Conservation (phyloP, 2,329 filamentous ascomycete genomes). For the Ophiosphaerella korrae region DNA sequence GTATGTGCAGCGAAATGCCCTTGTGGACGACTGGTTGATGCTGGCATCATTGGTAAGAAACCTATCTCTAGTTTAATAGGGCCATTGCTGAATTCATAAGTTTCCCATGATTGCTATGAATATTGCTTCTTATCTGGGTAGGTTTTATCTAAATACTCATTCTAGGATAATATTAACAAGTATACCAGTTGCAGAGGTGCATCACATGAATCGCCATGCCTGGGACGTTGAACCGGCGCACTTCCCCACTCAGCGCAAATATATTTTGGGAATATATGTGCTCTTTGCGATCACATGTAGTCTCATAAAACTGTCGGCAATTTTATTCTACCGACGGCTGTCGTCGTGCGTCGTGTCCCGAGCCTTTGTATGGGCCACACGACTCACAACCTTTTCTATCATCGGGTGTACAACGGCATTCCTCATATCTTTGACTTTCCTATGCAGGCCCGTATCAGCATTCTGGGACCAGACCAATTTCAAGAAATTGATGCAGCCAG, state of each 20-base stretch:
- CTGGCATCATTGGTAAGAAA: slow-evolving; percentile 13
- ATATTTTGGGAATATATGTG: slow-evolving; percentile 19
- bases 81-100: neutral
- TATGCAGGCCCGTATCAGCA: slow-evolving; percentile 15
- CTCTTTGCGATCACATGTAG: slow-evolving; percentile 18
- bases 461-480: slow-evolving; percentile 25
- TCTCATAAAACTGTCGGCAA: slow-evolving; percentile 30
- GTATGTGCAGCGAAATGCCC: slow-evolving; percentile 15
- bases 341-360: slow-evolving; percentile 13
- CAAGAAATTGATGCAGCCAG: neutral
- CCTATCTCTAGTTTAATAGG: neutral
- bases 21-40: slow-evolving; percentile 24
- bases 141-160: neutral
- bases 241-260: slow-evolving; percentile 14
- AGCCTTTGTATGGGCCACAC: slow-evolving; percentile 14
- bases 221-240: slow-evolving; percentile 17
- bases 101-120: neutral
- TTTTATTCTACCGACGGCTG: slow-evolving; percentile 29
- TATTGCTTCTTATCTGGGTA: neutral
- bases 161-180: neutral
- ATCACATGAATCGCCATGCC: slow-evolving; percentile 16
- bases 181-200: neutral
- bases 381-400: slow-evolving; percentile 20
- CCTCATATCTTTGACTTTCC: slow-evolving; percentile 10
- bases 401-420: slow-evolving; percentile 17